Evolutionary conservation across 192 early-diverging fungal species (phyloP).

Genomic region (Coemansia sp.): DNA sequence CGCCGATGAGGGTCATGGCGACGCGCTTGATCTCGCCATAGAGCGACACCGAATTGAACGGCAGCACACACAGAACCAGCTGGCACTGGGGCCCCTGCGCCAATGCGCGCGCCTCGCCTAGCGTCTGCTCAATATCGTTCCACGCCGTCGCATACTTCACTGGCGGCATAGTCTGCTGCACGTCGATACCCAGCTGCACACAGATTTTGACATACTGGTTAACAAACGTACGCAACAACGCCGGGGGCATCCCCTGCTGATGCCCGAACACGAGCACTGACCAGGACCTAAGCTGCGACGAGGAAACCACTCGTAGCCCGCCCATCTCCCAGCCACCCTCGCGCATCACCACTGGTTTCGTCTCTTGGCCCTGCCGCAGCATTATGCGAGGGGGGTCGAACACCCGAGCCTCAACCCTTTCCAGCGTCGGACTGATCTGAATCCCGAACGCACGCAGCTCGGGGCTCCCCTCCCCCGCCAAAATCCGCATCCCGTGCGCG

Average conservation of each 20-base stretch:
- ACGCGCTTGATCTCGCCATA: slow-evolving; percentile 59
- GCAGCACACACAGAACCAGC: slow-evolving; percentile 33
- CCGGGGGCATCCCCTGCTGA: background rate
- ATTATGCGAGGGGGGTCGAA: slow-evolving; percentile 6
- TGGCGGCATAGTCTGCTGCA: slow-evolving; percentile 16
- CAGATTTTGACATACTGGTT: slow-evolving; percentile 18
- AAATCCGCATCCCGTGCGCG: background rate
- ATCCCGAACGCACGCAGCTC: slow-evolving; percentile 20
- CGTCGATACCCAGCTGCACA: slow-evolving; percentile 12
- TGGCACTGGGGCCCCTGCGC: background rate
- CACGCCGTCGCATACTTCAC: slow-evolving; percentile 2
- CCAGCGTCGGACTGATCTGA: slow-evolving; percentile 1
- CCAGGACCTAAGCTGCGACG: slow-evolving; percentile 20
- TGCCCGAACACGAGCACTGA: slow-evolving; percentile 22
- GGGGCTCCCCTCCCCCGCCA: background rate
- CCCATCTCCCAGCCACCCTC: slow-evolving; percentile 10
- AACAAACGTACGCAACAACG: slow-evolving; percentile 10
- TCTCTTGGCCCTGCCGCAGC: background rate
- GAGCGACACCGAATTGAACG: slow-evolving; percentile 4
- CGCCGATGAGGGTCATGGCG: slow-evolving; percentile 47
- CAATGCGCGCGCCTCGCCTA: background rate
- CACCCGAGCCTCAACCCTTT: slow-evolving; percentile 5
- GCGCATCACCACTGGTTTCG: background rate
- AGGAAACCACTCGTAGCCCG: background rate
- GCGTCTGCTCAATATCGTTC: background rate